These are phyloP conservation scores for Setomelanomma holmii DNA, from an alignment of 2,329 filamentous ascomycete species.

Conservation along the genomic window DNA sequence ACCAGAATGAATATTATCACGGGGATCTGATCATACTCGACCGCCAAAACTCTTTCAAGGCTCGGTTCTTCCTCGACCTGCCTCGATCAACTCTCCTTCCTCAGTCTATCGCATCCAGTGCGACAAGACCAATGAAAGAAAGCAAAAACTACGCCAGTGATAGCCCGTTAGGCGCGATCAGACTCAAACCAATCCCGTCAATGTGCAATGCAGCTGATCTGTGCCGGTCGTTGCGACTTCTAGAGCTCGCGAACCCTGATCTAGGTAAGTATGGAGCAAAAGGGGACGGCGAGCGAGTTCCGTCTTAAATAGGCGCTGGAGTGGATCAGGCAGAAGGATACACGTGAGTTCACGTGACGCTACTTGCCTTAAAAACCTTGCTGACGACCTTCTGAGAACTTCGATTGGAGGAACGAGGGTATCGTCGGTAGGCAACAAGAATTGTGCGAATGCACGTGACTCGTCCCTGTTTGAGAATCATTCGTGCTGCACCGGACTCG, in stretches of 20 bases:
- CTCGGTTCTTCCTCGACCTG: too few species aligned
- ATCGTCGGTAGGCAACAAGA: too few species aligned
- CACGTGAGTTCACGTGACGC: background rate
- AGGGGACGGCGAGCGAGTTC: background rate
- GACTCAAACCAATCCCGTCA: constrained; percentile 9
- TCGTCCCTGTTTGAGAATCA: too few species aligned
- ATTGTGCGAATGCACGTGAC: too few species aligned
- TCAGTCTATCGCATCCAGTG: background rate
- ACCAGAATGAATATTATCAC: too few species aligned
- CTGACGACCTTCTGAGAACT: too few species aligned
- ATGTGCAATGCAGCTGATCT: constrained; percentile 15
- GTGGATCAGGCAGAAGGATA: constrained; percentile 5
- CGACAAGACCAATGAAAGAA: constrained; percentile 8
- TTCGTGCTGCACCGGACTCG: too few species aligned
- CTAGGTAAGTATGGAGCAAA: constrained; percentile 11
- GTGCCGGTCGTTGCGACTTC: constrained; percentile 9
- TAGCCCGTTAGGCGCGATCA: constrained; percentile 9
- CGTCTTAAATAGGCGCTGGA: background rate
- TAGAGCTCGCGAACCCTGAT: constrained; percentile 14
- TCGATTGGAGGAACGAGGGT: too few species aligned
- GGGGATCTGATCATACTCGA: too few species aligned
- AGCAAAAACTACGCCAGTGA: constrained; percentile 17
- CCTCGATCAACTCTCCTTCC: background rate
- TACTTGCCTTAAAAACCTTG: background rate
- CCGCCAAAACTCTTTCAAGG: background rate